phyloP scores from a whole-genome alignment of 805 yeast genomes.

The Starmera caribaea region DNA sequence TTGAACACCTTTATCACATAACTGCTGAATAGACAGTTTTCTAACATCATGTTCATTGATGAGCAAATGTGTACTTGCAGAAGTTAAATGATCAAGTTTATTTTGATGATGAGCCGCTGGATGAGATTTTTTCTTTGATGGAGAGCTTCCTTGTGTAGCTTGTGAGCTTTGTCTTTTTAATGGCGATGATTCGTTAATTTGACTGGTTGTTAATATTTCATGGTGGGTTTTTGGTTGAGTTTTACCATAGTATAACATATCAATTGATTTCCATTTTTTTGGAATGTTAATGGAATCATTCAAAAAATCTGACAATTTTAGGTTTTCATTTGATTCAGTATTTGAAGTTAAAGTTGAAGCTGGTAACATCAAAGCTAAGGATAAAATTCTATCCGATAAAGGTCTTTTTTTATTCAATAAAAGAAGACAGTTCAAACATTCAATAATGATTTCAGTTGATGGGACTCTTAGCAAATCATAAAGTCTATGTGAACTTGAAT shows the following conservation, averaged over 20 bases:
- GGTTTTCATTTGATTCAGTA: constrained; percentile 26
- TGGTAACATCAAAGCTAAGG: constrained; percentile 47
- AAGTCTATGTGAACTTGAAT: constrained; percentile 56
- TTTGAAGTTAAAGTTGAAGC: constrained; percentile 28
- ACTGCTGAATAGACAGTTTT: constrained; percentile 46
- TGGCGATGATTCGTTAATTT: constrained; percentile 1
- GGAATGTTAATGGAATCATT: constrained; percentile 38
- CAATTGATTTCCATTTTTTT: constrained; percentile 43
- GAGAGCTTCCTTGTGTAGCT: constrained; percentile 5
- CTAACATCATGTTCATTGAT: constrained; percentile 49
- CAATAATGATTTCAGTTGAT: constrained; percentile 46
- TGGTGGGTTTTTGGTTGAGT: neutral
- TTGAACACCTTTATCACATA: constrained; percentile 50
- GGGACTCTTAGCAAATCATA: constrained; percentile 49
- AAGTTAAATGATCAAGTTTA: neutral
- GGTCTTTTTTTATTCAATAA: constrained; percentile 13
- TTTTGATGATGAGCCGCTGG: constrained; percentile 1
- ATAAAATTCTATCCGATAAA: constrained; percentile 19
- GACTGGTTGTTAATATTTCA: neutral
- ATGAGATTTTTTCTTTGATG: constrained; percentile 13
- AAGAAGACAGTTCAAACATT: constrained; percentile 48
- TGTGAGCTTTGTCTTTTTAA: constrained; percentile 9
- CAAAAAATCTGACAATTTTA: constrained; percentile 37
- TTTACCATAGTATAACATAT: constrained; percentile 39
- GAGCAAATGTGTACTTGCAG: constrained; percentile 24